A percentile compares a stretch with the other conserved stretches of the same genome.
phyloP scores from a whole-genome alignment of 2,329 filamentous ascomycete species.

The Paraconiothyrium brasiliense region DNA sequence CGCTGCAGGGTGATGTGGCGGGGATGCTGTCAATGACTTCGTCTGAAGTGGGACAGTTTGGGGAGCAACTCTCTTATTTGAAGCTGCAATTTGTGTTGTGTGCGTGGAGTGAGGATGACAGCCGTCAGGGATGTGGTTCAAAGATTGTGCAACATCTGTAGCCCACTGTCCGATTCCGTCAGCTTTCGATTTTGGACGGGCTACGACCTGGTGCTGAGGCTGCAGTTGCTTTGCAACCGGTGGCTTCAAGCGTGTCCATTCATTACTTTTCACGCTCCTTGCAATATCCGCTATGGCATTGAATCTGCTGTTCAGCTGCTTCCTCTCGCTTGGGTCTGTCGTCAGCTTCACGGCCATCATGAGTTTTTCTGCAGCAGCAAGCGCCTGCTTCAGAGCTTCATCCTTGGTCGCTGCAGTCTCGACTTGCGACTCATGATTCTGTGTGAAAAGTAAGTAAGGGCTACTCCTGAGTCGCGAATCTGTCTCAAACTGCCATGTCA shows the following conservation, averaged over 20 bases:
- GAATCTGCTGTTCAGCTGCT: constrained; percentile 73
- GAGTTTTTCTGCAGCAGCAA: constrained; percentile 80
- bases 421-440: constrained; percentile 55
- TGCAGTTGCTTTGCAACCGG: constrained; percentile 13
- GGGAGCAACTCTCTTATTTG: background rate
- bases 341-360: constrained; percentile 76
- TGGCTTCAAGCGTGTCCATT: constrained; percentile 32
- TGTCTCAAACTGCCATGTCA: constrained; percentile 20
- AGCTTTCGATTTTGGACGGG: constrained; percentile 18
- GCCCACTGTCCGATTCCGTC: constrained; percentile 35
- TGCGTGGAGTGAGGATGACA: constrained; percentile 18
- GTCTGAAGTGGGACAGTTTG: constrained; percentile 20
- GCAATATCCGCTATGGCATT: constrained; percentile 74
- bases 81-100: constrained; percentile 10
- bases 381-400: constrained; percentile 77
- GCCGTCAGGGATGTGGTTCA: constrained; percentile 15
- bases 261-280: constrained; percentile 73
- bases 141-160: constrained; percentile 28
- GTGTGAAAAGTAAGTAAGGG: constrained; percentile 29
- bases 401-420: constrained; percentile 61
- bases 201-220: constrained; percentile 11
- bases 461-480: background rate
- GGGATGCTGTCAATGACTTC: constrained; percentile 10
- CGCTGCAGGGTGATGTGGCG: constrained; percentile 18
- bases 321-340: constrained; percentile 68